Base-by-base conservation (phyloP, 257 asterid genomes). In the Capsicum baccatum region DNA sequence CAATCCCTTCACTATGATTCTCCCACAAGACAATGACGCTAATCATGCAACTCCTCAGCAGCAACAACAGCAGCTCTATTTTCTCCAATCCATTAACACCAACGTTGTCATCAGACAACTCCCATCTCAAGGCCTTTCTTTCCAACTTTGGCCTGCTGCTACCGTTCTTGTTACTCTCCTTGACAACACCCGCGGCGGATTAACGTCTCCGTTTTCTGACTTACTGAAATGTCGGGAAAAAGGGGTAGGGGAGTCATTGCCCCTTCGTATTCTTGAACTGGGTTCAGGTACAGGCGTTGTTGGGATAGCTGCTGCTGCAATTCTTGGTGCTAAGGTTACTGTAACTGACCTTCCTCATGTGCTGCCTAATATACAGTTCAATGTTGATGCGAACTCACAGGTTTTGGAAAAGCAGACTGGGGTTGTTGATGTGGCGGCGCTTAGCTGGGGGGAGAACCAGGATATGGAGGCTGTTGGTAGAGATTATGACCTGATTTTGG, bases 61-160 rank as follows among this genome's bases (percentile, higher is more conserved):
- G 9, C 48, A 44, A 17, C 83, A 71, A 13, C 88, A 83, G 5
- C 88, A 87, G 55, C 59, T 35, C 79, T 87, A 89, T 86, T 52
- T 37, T 64, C 92, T 96, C 70, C 67, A 64, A 4, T 94, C 98
- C 68, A 88, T 94, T 80, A 85, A 89, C 86, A 79, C 95, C 82
- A 63, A 87, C 56, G 54, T 94, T 1, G 58, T 85, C 85, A 90
- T 94, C 84, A 88, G 94, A 8, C 97, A 91, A 66, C 85, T 94
- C 62, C 94, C 97, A 44, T 93, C 97, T 55, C 88, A 92, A 86
- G 99, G 99, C 91, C 83, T 94, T 90, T 88, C 98, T 56, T 94
- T 93, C 92, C 92, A 96, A 91, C 98, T 94, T 87, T 96, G 99
- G 99, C 98, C 99, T 6, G 99, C 97, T 47, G 97, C 99, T 80